Evolutionary conservation across 2,329 filamentous ascomycete genomes (phyloP).

Genomic region (Pseudogymnoascus sp.): DNA sequence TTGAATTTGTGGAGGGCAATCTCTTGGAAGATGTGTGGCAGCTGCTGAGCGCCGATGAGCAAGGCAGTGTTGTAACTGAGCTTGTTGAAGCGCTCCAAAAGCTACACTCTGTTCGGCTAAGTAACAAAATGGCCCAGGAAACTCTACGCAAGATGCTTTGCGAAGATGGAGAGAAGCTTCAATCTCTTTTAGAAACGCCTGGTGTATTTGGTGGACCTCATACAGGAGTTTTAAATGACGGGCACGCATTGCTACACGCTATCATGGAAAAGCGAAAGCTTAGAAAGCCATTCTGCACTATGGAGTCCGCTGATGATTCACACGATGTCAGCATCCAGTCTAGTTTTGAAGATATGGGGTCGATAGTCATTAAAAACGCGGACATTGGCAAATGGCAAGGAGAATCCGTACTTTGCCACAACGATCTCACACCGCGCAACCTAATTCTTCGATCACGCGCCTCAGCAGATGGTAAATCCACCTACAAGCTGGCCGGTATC

Average conservation of each 20-base stretch:
- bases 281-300: constrained; percentile 10
- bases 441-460: constrained; percentile 13
- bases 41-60: constrained; percentile 13
- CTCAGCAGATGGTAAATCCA: constrained; percentile 11
- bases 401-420: constrained; percentile 22
- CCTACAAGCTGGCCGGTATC: constrained; percentile 17
- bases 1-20: constrained; percentile 12
- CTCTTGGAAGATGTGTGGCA: constrained; percentile 15
- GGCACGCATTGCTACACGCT: constrained; percentile 9
- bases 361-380: constrained; percentile 15
- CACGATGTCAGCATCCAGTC: constrained; percentile 12
- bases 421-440: constrained; percentile 19
- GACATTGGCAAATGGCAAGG: constrained; percentile 17
- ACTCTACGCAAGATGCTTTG: constrained; percentile 10
- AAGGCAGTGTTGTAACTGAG: constrained; percentile 13
- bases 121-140: constrained; percentile 8
- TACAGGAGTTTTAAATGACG: constrained; percentile 11
- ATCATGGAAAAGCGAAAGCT: constrained; percentile 13
- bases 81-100: constrained; percentile 12
- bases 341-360: constrained; percentile 14
- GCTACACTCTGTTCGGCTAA: constrained; percentile 10
- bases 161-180: constrained; percentile 9
- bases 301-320: constrained; percentile 10
- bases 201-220: constrained; percentile 11
- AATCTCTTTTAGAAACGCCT: constrained; percentile 5